Conservation (phyloP, 2,329 filamentous ascomycete genomes). For the Botrytis cinerea region DNA sequence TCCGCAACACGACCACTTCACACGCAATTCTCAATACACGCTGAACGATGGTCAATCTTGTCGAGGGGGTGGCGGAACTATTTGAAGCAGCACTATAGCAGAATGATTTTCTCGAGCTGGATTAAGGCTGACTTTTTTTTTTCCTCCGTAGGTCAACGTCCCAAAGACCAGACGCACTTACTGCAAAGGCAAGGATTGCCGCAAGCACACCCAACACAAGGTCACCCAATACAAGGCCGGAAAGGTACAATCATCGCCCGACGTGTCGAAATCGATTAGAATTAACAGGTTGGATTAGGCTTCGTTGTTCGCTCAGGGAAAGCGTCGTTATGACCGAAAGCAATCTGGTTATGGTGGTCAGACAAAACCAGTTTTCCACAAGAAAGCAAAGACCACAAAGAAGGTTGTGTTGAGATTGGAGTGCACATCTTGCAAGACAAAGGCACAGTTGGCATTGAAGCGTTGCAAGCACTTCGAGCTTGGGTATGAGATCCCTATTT, state of each 20-base stretch:
- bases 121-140: slow-evolving; percentile 19
- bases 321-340: slow-evolving; percentile 99
- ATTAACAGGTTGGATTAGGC: slow-evolving; percentile 50
- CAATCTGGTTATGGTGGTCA: slow-evolving; percentile 99
- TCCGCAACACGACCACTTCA: not conserved
- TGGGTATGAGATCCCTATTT: slow-evolving; percentile 65
- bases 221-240: slow-evolving; percentile 97
- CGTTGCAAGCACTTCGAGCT: slow-evolving; percentile 99
- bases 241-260: slow-evolving; percentile 61
- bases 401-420: slow-evolving; percentile 99
- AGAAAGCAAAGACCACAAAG: slow-evolving; percentile 99
- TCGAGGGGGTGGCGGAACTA: not conserved
- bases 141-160: slow-evolving; percentile 76
- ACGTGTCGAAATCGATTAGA: slow-evolving; percentile 22
- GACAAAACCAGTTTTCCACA: slow-evolving; percentile 99
- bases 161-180: slow-evolving; percentile 97
- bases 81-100: not conserved
- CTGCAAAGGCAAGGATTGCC: slow-evolving; percentile 96
- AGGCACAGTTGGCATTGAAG: slow-evolving; percentile 97
- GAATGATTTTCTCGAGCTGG: not conserved
- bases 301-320: slow-evolving; percentile 96
- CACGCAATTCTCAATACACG: not conserved
- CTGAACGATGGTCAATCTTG: not conserved
- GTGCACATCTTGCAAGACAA: slow-evolving; percentile 97
- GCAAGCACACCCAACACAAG: slow-evolving; percentile 88